These are phyloP conservation scores for Berberis thunbergii DNA, from an alignment of 164 flowering plant genomes.

Conservation along the genomic window DNA sequence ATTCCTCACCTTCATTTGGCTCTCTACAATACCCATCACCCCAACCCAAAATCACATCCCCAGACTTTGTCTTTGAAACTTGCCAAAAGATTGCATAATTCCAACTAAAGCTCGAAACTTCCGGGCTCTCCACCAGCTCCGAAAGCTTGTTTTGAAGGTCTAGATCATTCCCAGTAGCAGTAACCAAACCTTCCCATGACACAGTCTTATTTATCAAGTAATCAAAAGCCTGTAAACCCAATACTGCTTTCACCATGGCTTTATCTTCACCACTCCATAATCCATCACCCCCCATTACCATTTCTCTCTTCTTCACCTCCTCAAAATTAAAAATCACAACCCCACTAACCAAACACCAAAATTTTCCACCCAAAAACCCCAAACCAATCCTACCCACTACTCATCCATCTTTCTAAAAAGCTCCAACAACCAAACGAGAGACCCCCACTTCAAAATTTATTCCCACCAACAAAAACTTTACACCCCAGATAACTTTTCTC, in stretches of 20 bases:
- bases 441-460: no score
- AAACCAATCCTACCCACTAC: background rate
- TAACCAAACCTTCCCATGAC: constrained; percentile 40
- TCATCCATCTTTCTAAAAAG: no score
- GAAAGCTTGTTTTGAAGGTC: constrained; percentile 74
- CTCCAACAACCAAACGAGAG: no score
- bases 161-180: constrained; percentile 45
- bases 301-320: constrained; percentile 44
- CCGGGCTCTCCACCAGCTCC: constrained; percentile 74
- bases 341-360: background rate
- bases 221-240: constrained; percentile 61
- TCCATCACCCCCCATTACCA: constrained; percentile 29
- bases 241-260: constrained; percentile 51
- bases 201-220: constrained; percentile 52
- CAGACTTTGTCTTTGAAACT: constrained; percentile 58
- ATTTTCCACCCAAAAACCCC: background rate
- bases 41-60: constrained; percentile 79
- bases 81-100: constrained; percentile 95
- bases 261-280: constrained; percentile 64
- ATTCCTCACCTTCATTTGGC: constrained; percentile 68
- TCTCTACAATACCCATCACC: constrained; percentile 95
- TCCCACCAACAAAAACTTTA: no score
- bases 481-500: no score
- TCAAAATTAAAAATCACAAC: background rate
- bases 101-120: constrained; percentile 64